A percentile compares a stretch with the other conserved stretches of the same genome.
These are phyloP conservation scores for Mortierella sp. DNA, from an alignment of 371 early-diverging fungal genomes.

Conservation along the genomic window DNA sequence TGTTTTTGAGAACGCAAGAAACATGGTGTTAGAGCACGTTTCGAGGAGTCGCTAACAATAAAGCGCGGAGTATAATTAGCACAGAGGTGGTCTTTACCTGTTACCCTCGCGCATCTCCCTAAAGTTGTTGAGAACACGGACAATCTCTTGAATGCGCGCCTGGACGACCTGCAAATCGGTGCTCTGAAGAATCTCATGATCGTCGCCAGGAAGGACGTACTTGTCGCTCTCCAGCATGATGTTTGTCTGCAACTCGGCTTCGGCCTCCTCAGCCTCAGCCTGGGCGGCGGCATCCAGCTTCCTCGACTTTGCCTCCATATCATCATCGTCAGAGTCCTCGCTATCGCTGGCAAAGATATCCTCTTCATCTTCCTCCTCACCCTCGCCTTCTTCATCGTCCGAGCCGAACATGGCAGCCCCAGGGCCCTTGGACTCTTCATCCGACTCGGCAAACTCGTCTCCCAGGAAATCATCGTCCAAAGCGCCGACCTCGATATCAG, in stretches of 20 bases:
- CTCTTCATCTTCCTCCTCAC: constrained; percentile 60
- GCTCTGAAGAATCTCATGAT: constrained; percentile 64
- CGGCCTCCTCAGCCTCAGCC: constrained; percentile 75
- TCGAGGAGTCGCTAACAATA: neutral
- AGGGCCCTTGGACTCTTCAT: constrained; percentile 37
- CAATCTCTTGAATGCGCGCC: constrained; percentile 91
- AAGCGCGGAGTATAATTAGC: no score
- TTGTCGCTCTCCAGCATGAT: constrained; percentile 76
- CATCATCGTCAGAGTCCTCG: constrained; percentile 63
- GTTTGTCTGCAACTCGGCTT: constrained; percentile 83
- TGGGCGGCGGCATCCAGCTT: constrained; percentile 70
- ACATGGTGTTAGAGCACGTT: neutral
- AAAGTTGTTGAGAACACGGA: constrained; percentile 91
- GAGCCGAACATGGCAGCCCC: constrained; percentile 51
- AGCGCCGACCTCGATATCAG: constrained; percentile 49
- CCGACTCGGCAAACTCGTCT: constrained; percentile 55
- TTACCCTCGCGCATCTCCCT: constrained; percentile 82
- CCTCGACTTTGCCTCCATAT: constrained; percentile 60
- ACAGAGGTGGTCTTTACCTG: constrained; percentile 53
- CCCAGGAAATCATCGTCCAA: constrained; percentile 55
- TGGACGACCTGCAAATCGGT: constrained; percentile 76
- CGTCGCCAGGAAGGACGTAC: constrained; percentile 82
- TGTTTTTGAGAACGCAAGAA: constrained; percentile 10
- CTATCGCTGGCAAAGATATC: constrained; percentile 62
- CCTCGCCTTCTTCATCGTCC: constrained; percentile 60